Percentiles rank a stretch among this genome's conserved stretches.
phyloP scores from a whole-genome alignment of 768 basidiomycete genomes.

The Amanita brunnescens region DNA sequence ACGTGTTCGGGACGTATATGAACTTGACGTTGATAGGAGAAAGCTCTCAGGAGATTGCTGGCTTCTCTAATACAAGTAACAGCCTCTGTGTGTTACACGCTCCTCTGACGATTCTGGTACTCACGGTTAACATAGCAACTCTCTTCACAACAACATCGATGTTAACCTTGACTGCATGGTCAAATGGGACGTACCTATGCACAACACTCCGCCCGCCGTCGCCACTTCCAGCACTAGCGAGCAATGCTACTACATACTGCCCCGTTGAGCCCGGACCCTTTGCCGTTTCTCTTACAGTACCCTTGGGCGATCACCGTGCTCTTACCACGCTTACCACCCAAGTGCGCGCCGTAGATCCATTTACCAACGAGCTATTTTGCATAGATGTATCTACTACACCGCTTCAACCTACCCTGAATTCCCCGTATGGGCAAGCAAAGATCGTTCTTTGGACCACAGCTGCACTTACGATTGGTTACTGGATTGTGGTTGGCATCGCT shows the following conservation, averaged over 20 bases:
- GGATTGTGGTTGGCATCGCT: conserved; percentile 72
- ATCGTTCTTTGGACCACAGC: conserved; percentile 71
- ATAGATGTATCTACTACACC: conserved; percentile 73
- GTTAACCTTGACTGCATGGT: conserved; percentile 68
- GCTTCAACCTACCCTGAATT: conserved; percentile 46
- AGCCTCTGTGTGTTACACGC: conserved; percentile 50
- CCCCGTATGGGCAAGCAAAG: conserved; percentile 57
- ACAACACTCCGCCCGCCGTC: conserved; percentile 70
- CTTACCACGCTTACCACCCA: conserved; percentile 81
- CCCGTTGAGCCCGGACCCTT: conserved; percentile 74
- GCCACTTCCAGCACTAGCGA: conserved; percentile 44
- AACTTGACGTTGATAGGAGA: conserved; percentile 69
- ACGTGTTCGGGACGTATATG: conserved; percentile 36
- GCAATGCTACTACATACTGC: conserved; percentile 47
- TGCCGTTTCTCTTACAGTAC: conserved; percentile 70
- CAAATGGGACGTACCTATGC: conserved; percentile 71
- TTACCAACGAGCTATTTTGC: conserved; percentile 75
- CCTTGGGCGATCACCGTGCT: conserved; percentile 53
- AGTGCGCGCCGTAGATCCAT: conserved; percentile 84
- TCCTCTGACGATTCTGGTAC: background rate
- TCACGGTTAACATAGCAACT: conserved; percentile 45
- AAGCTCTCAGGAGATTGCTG: conserved; percentile 50
- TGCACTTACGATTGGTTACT: conserved; percentile 69
- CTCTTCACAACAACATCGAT: conserved; percentile 78
- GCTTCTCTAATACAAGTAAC: conserved; percentile 47